A percentile compares a stretch with the other conserved stretches of the same genome.
These are phyloP conservation scores for Aspergillus cristatus DNA, from an alignment of 495 filamentous ascomycete species.

Conservation along the genomic window DNA sequence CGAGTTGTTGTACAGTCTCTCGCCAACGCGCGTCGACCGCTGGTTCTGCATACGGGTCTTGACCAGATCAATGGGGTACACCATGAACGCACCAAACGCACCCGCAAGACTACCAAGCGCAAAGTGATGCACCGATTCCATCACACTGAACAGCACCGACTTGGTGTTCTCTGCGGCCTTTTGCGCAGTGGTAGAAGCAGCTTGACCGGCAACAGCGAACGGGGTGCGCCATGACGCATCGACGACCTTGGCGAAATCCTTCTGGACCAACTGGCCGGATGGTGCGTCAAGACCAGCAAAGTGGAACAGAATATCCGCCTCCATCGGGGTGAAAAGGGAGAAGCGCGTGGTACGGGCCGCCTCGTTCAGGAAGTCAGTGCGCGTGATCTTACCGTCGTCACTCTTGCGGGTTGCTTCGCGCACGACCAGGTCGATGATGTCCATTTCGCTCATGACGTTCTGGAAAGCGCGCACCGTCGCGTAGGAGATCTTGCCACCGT, in stretches of 20 bases:
- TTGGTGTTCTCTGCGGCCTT: constrained; percentile 44
- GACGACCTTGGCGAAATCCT: constrained; percentile 88
- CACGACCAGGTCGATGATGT: constrained; percentile 86
- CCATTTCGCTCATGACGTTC: constrained; percentile 95
- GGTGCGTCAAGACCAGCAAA: constrained; percentile 89
- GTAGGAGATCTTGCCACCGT: constrained; percentile 89
- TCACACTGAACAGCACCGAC: constrained; percentile 47
- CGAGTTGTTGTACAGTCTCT: constrained; percentile 92
- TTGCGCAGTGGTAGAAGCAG: constrained; percentile 28
- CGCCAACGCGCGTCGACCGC: constrained; percentile 66
- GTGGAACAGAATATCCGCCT: constrained; percentile 97
- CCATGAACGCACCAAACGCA: constrained; percentile 97
- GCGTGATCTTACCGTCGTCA: constrained; percentile 82
- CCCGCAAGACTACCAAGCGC: constrained; percentile 79
- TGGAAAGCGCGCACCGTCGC: constrained; percentile 96
- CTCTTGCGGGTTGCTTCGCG: constrained; percentile 78
- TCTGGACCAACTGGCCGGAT: constrained; percentile 69
- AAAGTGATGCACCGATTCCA: constrained; percentile 85
- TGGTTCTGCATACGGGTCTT: constrained; percentile 99
- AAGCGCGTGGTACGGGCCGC: constrained; percentile 84
- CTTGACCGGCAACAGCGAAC: constrained; percentile 31
- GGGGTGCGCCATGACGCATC: constrained; percentile 80
- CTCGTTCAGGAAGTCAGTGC: constrained; percentile 90
- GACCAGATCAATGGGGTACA: constrained; percentile 96
- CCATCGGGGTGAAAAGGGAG: constrained; percentile 94